phyloP scores from a whole-genome alignment of 129 eudicot species.

The Flaveria trinervia region DNA sequence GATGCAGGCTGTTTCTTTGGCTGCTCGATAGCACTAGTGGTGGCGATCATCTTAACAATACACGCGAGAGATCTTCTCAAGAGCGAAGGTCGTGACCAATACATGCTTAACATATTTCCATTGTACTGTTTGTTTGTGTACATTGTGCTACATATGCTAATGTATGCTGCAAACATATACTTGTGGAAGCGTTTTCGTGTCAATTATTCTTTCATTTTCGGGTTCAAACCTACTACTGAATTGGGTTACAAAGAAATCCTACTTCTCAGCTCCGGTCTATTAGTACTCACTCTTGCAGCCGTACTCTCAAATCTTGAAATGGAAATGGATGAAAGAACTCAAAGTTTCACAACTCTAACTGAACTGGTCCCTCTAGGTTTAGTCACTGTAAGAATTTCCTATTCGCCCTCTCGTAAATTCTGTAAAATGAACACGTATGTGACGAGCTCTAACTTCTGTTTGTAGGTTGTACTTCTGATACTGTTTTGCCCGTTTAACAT shows the following conservation, averaged over 20 bases:
- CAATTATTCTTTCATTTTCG: slow-evolving; percentile 62
- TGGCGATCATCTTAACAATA: slow-evolving; percentile 43
- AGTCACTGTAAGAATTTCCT: slow-evolving; percentile 46
- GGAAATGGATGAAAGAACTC: slow-evolving; percentile 57
- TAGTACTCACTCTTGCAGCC: slow-evolving; percentile 69
- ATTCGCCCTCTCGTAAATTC: background rate
- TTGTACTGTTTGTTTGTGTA: slow-evolving; percentile 52
- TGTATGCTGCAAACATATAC: slow-evolving; percentile 57
- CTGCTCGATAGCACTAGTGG: slow-evolving; percentile 60
- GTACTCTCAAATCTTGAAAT: slow-evolving; percentile 64
- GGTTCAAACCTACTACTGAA: slow-evolving; percentile 56
- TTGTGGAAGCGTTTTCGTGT: slow-evolving; percentile 69
- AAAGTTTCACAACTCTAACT: slow-evolving; percentile 38
- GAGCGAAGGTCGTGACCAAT: slow-evolving; percentile 41
- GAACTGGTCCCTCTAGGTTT: slow-evolving; percentile 61
- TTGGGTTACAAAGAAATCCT: slow-evolving; percentile 66
- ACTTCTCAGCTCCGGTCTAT: slow-evolving; percentile 64
- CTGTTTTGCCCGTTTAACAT: slow-evolving; percentile 38
- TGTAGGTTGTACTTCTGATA: slow-evolving; percentile 50
- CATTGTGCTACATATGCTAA: slow-evolving; percentile 66
- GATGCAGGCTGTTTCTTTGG: slow-evolving; percentile 66
- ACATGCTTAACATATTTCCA: slow-evolving; percentile 61
- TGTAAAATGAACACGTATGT: background rate
- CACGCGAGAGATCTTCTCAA: slow-evolving; percentile 43
- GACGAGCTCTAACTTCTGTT: slow-evolving; percentile 4